Conservation (phyloP, 176 grass and related monocot genomes). For the Lolium multiflorum region DNA sequence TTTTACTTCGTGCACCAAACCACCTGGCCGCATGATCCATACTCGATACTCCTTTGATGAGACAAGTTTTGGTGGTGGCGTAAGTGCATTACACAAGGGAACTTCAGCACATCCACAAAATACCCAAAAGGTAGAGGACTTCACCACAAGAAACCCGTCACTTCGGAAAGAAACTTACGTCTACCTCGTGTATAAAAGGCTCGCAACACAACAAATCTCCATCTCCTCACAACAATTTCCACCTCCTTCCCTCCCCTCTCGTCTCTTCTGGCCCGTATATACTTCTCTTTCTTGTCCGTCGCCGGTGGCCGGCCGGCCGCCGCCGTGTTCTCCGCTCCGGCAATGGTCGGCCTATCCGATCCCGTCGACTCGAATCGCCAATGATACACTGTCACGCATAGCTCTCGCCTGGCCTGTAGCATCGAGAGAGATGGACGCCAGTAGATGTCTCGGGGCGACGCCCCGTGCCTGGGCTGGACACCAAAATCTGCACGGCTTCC, state of each 20-base stretch:
- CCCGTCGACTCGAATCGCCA: background rate
- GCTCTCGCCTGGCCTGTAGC: background rate
- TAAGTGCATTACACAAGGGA: too few relatives aligned
- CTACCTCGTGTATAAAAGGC: conserved; percentile 37
- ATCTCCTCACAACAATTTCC: background rate
- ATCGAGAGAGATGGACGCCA: conserved; percentile 50
- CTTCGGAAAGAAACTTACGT: background rate
- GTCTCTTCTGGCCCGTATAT: background rate
- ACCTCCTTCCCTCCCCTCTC: background rate
- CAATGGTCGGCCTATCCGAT: conserved; percentile 3
- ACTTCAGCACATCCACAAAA: background rate
- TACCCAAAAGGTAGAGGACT: conserved; percentile 1
- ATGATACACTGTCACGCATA: background rate
- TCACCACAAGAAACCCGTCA: background rate
- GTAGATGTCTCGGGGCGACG: conserved; percentile 30
- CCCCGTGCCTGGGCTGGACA: conserved; percentile 28
- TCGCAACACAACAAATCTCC: background rate
- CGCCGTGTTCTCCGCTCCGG: background rate
- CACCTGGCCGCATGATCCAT: too few relatives aligned
- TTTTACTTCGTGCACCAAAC: too few relatives aligned
- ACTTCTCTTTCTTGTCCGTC: background rate
- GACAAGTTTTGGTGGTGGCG: too few relatives aligned
- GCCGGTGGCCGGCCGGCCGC: background rate
- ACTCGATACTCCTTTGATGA: too few relatives aligned
- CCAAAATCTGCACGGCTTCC: conserved; percentile 1